Base-by-base conservation (phyloP, 345 rosid species). In the Salix purpurea region DNA sequence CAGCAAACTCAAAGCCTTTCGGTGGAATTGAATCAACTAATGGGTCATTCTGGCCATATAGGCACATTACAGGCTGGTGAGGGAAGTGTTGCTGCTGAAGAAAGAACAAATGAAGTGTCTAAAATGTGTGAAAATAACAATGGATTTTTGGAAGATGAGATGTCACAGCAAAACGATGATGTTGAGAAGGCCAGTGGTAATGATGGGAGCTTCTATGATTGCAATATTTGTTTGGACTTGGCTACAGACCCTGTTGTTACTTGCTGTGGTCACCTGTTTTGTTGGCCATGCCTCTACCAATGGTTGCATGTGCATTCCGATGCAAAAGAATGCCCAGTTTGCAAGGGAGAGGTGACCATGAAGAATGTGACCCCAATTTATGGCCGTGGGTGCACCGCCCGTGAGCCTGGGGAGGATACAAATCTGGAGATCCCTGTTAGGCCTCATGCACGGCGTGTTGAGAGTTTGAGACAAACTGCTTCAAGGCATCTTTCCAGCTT, bases 301-400 rank as follows among this genome's bases (percentile, higher is more conserved):
- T 81, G 83, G 83, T 30, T 81, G 10, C 74, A 81, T 71, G 72
- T 85, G 30, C 85, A 86, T 78, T 88, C 96, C 7, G 95, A 93
- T 77, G 94, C 93, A 7, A 95, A 91, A 73, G 99, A 93, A 83
- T 95, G 99, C 74, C 99, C 97, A 0, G 91, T 93, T n/a, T 95
- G 99, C 87, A 95, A 93, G 81, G 99, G 94, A 74, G 98, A 95
- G 85, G 99, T 90, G 65, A 87, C 93, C 1, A 42, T 67, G 42
- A 93, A 90, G 83, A 91, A 87, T 71, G 89, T 95, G 58, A 93
- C 91, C 56, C 99, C 99, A 0, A 91, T 95, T 76, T 93, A 91
- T 79, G 97, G 99, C 30, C 88, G 96, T 2, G 97, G 92, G 36
- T 89, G 84, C 82, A 84, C 79, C 58, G 83, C 82, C 60, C 85